phyloP scores from a whole-genome alignment of 2,329 filamentous ascomycete genomes.

The Phialophora expanda region DNA sequence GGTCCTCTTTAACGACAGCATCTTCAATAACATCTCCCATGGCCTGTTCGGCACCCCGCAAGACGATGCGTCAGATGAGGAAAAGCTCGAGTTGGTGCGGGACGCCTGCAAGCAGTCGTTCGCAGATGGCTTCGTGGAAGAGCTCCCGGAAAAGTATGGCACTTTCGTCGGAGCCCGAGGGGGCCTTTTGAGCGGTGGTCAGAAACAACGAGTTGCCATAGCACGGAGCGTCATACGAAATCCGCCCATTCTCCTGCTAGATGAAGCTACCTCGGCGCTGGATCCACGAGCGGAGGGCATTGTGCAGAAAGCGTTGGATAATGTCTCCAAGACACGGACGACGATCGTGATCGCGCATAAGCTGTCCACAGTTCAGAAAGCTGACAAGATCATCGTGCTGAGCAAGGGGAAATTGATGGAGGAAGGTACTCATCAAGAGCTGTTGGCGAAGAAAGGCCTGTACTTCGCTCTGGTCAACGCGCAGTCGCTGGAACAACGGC shows the following conservation, averaged over 20 bases:
- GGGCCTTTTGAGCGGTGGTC: constrained; percentile 61
- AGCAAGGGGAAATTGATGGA: constrained; percentile 78
- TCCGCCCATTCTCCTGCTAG: constrained; percentile 78
- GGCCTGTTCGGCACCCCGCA: constrained; percentile 70
- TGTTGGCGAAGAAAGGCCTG: constrained; percentile 69
- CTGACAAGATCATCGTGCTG: constrained; percentile 92
- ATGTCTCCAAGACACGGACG: constrained; percentile 77
- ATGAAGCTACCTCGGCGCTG: constrained; percentile 85
- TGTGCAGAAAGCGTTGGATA: constrained; percentile 82
- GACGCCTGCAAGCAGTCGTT: constrained; percentile 88
- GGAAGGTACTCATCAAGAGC: constrained; percentile 78
- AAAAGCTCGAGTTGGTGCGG: constrained; percentile 66
- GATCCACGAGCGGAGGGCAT: constrained; percentile 86
- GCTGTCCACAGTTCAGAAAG: constrained; percentile 82
- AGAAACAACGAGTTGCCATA: constrained; percentile 64
- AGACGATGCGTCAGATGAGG: background rate
- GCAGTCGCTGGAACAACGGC: constrained; percentile 30
- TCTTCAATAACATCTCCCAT: constrained; percentile 84
- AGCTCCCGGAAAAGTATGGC: constrained; percentile 83
- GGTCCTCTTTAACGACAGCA: constrained; percentile 84
- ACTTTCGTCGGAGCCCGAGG: constrained; percentile 81
- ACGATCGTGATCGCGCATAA: constrained; percentile 89
- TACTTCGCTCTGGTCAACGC: constrained; percentile 81
- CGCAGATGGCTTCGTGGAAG: constrained; percentile 85
- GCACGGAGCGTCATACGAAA: constrained; percentile 59